A percentile compares a stretch with the other conserved stretches of the same genome.
Evolutionary conservation across 176 grass and related monocot species (phyloP).

Genomic region (Triticum turgidum): DNA sequence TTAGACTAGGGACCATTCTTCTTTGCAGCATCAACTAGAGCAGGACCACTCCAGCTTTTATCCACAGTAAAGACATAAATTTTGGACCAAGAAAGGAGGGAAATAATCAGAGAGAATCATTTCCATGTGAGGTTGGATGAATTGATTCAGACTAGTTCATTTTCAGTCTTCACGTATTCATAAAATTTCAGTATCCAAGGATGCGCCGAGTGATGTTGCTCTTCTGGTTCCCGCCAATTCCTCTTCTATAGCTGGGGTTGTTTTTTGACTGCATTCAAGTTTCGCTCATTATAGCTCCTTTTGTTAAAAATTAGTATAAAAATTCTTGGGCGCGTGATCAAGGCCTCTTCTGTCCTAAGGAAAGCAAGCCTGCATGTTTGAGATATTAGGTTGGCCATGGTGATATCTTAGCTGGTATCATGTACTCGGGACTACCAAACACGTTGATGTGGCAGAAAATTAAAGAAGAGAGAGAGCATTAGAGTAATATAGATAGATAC

Average conservation of each 20-base stretch:
- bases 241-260: neutral
- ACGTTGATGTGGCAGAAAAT: too few relatives aligned
- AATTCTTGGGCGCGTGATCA: neutral
- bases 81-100: neutral
- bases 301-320: too few relatives aligned
- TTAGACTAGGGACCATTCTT: constrained; percentile 55
- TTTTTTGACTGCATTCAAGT: neutral
- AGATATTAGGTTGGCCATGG: too few relatives aligned
- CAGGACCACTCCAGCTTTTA: constrained; percentile 54
- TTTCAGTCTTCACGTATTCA: neutral
- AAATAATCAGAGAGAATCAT: constrained; percentile 6
- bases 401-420: too few relatives aligned
- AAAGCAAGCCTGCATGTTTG: too few relatives aligned
- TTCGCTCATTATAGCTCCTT: neutral
- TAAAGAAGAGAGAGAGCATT: too few relatives aligned
- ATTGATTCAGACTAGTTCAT: neutral
- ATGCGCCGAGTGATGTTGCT: neutral
- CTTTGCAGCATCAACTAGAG: constrained; percentile 52
- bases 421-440: too few relatives aligned
- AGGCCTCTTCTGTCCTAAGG: too few relatives aligned
- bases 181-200: neutral
- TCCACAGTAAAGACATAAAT: constrained; percentile 30
- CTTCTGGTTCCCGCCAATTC: neutral
- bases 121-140: constrained; percentile 2
- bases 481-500: too few relatives aligned